Conservation (phyloP, 2,329 filamentous ascomycete genomes). For the Shiraia sp. region DNA sequence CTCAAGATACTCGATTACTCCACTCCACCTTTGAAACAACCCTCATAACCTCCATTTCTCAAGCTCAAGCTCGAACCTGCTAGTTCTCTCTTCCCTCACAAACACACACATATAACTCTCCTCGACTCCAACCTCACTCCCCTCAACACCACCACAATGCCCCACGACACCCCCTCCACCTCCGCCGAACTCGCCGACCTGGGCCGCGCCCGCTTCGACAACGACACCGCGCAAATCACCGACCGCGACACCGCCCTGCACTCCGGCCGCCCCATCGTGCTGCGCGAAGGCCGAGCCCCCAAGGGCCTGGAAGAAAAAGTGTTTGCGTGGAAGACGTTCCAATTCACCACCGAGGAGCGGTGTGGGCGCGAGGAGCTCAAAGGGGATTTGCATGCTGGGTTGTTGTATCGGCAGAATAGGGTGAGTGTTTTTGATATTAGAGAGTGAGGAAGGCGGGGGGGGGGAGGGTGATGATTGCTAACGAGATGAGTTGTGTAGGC, state of each 20-base stretch:
- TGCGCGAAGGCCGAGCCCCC: slow-evolving; percentile 28
- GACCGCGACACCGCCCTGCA: slow-evolving; percentile 33
- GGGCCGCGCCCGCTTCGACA: slow-evolving; percentile 33
- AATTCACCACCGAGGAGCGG: slow-evolving; percentile 28
- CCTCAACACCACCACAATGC: slow-evolving; percentile 3
- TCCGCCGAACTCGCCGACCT: slow-evolving; percentile 33
- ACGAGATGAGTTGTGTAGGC: slow-evolving; percentile 2
- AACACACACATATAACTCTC: background rate
- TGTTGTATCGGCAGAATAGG: slow-evolving; percentile 38
- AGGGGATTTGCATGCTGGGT: slow-evolving; percentile 40
- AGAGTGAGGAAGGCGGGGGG: slow-evolving; percentile 6
- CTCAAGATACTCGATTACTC: too few species aligned
- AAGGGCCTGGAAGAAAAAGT: slow-evolving; percentile 29
- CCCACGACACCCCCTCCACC: background rate
- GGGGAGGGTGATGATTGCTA: background rate
- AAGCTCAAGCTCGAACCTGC: background rate
- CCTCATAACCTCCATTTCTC: too few species aligned
- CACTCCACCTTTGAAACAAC: too few species aligned
- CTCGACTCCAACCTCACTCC: background rate
- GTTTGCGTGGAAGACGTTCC: slow-evolving; percentile 35
- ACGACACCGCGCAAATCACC: slow-evolving; percentile 32
- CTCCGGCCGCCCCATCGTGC: slow-evolving; percentile 11
- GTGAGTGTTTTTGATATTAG: slow-evolving; percentile 9
- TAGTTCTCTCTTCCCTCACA: too few species aligned
- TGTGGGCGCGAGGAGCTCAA: slow-evolving; percentile 35